phyloP scores from a whole-genome alignment of 2,329 filamentous ascomycete species.

The Alternaria alternata region DNA sequence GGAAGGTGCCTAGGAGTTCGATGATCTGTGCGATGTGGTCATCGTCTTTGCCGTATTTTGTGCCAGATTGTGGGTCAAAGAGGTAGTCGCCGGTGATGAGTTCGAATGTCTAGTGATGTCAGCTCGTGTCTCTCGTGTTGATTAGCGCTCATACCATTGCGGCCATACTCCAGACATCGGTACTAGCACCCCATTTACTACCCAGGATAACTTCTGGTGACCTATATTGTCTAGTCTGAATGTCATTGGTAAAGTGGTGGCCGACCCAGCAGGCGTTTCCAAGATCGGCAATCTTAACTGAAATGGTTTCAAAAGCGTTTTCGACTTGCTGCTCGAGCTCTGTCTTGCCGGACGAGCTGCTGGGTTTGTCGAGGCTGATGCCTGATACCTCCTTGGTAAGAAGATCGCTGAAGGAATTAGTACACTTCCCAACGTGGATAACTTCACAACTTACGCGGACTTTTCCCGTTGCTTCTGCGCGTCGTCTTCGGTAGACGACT shows the following conservation, averaged over 20 bases:
- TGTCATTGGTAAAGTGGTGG: slow-evolving; percentile 99
- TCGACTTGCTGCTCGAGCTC: slow-evolving; percentile 62
- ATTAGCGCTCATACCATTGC: slow-evolving; percentile 77
- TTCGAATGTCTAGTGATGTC: slow-evolving; percentile 80
- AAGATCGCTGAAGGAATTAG: slow-evolving; percentile 70
- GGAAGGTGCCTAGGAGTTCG: slow-evolving; percentile 91
- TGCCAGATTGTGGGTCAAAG: slow-evolving; percentile 97
- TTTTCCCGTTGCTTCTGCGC: slow-evolving; percentile 85
- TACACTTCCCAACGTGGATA: neutral
- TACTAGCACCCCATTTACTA: slow-evolving; percentile 98
- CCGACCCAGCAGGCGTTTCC: slow-evolving; percentile 99
- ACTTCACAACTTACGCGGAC: slow-evolving; percentile 75
- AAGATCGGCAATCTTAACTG: slow-evolving; percentile 97
- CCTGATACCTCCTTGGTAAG: slow-evolving; percentile 92
- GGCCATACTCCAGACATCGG: slow-evolving; percentile 99
- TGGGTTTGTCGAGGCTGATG: slow-evolving; percentile 82
- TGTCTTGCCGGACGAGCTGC: slow-evolving; percentile 60
- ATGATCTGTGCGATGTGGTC: slow-evolving; percentile 99
- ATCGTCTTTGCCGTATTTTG: slow-evolving; percentile 99
- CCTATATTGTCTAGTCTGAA: slow-evolving; percentile 95
- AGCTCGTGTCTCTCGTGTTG: slow-evolving; percentile 8
- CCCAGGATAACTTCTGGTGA: slow-evolving; percentile 97
- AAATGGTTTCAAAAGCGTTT: slow-evolving; percentile 78
- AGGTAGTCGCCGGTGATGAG: slow-evolving; percentile 98
- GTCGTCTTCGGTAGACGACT: slow-evolving; percentile 59